phyloP scores from a whole-genome alignment of 225 moss, liverwort and hornwort species.

The Antitrichia curtipendula region DNA sequence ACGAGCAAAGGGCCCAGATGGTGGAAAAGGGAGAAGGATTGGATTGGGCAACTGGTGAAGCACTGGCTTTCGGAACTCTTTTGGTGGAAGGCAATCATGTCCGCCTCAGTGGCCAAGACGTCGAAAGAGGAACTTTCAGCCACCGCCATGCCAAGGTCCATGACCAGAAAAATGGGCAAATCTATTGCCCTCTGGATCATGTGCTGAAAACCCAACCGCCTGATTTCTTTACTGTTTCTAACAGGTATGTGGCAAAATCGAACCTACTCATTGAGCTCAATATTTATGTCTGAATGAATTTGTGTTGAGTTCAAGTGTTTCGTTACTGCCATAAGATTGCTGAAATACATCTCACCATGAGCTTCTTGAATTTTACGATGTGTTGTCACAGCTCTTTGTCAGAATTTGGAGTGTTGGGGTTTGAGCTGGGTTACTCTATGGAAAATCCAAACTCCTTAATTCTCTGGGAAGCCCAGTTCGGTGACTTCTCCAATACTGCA shows the following conservation, averaged over 20 bases:
- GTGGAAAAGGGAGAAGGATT: conserved; percentile 65
- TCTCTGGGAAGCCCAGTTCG: conserved; percentile 90
- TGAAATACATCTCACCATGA: background rate
- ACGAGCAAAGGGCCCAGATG: conserved; percentile 63
- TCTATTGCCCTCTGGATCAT: conserved; percentile 79
- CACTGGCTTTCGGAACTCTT: conserved; percentile 78
- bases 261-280: background rate
- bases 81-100: conserved; percentile 90
- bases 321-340: background rate
- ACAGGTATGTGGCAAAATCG: conserved; percentile 28
- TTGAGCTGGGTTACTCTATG: conserved; percentile 94
- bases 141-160: conserved; percentile 85
- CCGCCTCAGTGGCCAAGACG: conserved; percentile 92
- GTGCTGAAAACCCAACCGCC: conserved; percentile 47
- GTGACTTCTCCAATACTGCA: conserved; percentile 84
- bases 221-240: conserved; percentile 75
- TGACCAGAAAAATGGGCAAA: conserved; percentile 66
- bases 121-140: conserved; percentile 90
- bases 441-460: conserved; percentile 88
- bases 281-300: background rate
- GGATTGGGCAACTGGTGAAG: conserved; percentile 94
- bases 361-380: background rate
- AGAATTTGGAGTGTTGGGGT: conserved; percentile 86
- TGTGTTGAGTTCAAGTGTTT: background rate
- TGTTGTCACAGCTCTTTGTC: conserved; percentile 61